Base-by-base conservation (phyloP, 495 filamentous ascomycete species). In the Neurospora sp. region DNA sequence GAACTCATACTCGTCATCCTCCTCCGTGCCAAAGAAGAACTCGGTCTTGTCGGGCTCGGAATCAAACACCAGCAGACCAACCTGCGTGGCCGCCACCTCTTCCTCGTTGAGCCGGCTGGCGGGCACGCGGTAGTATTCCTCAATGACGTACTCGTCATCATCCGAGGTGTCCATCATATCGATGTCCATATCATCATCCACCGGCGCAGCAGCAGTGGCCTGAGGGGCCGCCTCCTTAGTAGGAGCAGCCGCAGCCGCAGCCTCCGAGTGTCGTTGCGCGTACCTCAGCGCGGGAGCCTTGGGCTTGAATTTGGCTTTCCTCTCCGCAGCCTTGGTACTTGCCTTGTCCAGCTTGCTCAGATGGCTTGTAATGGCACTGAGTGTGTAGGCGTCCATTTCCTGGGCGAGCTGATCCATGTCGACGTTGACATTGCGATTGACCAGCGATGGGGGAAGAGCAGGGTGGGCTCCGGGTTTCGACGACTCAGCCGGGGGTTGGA, bases 71-170 rank as follows among this genome's bases (percentile, higher is more conserved):
- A 88, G 78, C 10, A 87, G 73, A 31, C 86, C 86, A 5, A 87
- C 78, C 12, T 78, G 81, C 31, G 83, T 78, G 0, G 81, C 75
- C 8, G 77, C 75, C 10, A 83, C 80, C 14, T 42, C 73, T 39
- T 82, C 73, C 47, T 82, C 78, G 39, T 78, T 80, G 39, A 88
- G 74, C 12, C 80, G 81, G 61, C 83, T 82, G 3, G 79, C 83
- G 12, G 86, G 85, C 12, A 88, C 79, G 14, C 86, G 85, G 61
- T 87, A 80, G 74, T 88, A 88, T 7, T 83, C 86, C 61, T 88
- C 86, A 35, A 85, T 77, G 31, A 88, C 80, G 73, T 87, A 88
- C 16, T 87, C 85, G 9, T 80, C 77, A 22, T 86, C 85, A 72
- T 86, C 83, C 8, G 82, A 82, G 3, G 81, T 78, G 47, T 79